Base-by-base conservation (phyloP, 257 asterid species). In the Solanum paucissectum region DNA sequence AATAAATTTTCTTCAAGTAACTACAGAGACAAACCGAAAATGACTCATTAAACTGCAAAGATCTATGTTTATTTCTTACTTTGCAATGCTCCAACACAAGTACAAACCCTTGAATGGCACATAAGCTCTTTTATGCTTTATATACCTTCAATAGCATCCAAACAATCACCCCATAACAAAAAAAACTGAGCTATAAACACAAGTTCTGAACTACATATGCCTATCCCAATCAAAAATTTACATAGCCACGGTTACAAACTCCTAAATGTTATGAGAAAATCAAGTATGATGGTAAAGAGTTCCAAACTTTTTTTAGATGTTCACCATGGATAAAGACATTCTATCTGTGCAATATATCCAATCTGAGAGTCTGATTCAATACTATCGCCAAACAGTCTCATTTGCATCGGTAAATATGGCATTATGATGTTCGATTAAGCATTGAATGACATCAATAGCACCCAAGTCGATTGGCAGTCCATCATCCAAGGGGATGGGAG, bases 391-490 rank as follows among this genome's bases (percentile, higher is more conserved):
- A 83, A 94, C 93, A 85, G 98, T 94, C 88, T 92, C 98, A 23
- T 94, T 93, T 83, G 98, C 98, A 88, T 96, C 98, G 0, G 98
- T 94, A 94, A 95, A 96, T 73, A 94, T 90, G 4, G 96, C 93
- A 83, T 94, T 94, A 88, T 96, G 99, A 84, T 95, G 98, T 88
- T 91, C 98, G 40, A 95, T 94, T 91, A 96, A 92, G 91, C 98
- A 95, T 90, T 95, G 98, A 79, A 95, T 87, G 46, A 94, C 98
- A 90, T 96, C 99, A 85, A 96, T 95, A 7, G 97, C 98, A 42
- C 92, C 94, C 84, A 93, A 93, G 88, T 94, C 98, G 4, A 95
- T 90, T 5, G 93, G 92, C 87, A 58, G 52, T 38, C 94, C 98
- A 12, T 95, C 99, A 52, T 96, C 98, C 89, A 96, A 94, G 29